These are phyloP conservation scores for Xylaria palmicola DNA, from an alignment of 495 filamentous ascomycete species.

Conservation along the genomic window DNA sequence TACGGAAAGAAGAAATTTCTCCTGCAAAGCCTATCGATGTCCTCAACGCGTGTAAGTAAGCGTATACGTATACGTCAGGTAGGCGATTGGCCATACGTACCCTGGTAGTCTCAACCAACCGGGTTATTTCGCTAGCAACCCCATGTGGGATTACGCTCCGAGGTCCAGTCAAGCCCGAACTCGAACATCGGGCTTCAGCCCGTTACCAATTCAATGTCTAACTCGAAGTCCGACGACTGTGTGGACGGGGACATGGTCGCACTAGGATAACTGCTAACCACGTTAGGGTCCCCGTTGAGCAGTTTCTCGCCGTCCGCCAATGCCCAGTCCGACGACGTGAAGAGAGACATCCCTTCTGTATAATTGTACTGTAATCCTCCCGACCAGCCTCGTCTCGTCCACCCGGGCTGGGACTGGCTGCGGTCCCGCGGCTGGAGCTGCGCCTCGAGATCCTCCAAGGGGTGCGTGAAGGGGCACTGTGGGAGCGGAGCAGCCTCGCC, in stretches of 20 bases:
- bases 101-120: background rate
- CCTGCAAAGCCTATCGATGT: background rate
- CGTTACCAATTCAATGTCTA: background rate
- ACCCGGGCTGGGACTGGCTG: too few relatives aligned
- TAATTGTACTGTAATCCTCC: background rate
- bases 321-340: background rate
- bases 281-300: too few relatives aligned
- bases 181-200: too few relatives aligned
- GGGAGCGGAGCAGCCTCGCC: conserved; percentile 7
- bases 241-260: background rate
- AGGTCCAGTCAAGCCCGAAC: background rate
- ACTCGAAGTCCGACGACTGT: background rate
- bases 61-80: background rate
- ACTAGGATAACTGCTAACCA: background rate
- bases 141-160: background rate
- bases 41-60: background rate
- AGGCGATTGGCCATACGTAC: background rate
- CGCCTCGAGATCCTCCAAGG: conserved; percentile 9
- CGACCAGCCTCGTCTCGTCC: background rate
- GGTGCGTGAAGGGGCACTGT: conserved; percentile 21
- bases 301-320: background rate
- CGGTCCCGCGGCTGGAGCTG: background rate
- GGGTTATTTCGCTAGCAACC: background rate
- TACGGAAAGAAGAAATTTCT: background rate
- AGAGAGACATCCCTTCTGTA: background rate